Base-by-base conservation (phyloP, 768 basidiomycete species). In the Rhizopogon sp. region DNA sequence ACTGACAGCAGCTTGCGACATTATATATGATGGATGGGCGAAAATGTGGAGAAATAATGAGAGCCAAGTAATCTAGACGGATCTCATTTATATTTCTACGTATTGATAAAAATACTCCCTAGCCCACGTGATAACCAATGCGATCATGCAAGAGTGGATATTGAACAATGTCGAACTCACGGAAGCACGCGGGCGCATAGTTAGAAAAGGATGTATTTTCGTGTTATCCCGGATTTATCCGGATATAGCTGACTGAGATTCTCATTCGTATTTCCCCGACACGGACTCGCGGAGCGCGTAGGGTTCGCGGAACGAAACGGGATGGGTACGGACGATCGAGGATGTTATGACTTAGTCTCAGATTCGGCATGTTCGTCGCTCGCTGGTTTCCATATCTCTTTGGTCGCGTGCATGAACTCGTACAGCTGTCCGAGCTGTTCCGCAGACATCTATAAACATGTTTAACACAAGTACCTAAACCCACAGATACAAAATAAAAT, bases 381-480 rank as follows among this genome's bases (percentile, higher is more conserved):
- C 49, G 74, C 67, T 20, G 84, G 78, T 64, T 87, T 93, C 91
- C 90, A 96, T 33, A 96, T 78, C 58, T 87, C 87, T 65, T 90
- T 92, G 0, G 93, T 86, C 2, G 87, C 90, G 58, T 90, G 86
- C 92, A 96, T 93, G 57, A 99, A 79, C 66, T 98, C 94, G 66
- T 97, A 93, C 41, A 99, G 71, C 69, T 98, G 96, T 1, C 90
- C 90, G 4, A 98, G 75, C 67, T 99, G 96, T 66, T 96, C 93
- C 33, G 76, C 70, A 17, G 93, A 94, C 84, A 95, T 88, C 92
- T 94, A 55, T 7, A 49, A 53, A 14, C 28, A 53, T 58, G 29
- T 13, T 37, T 16, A 49, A 25, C 35, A 14, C 46, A 7, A 14
- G 17, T 33, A 20, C 35, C 20, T 5, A 37, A 25, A 54, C 20